Evolutionary conservation across 345 rosid species (phyloP).

Genomic region (Erucastrum elatum): DNA sequence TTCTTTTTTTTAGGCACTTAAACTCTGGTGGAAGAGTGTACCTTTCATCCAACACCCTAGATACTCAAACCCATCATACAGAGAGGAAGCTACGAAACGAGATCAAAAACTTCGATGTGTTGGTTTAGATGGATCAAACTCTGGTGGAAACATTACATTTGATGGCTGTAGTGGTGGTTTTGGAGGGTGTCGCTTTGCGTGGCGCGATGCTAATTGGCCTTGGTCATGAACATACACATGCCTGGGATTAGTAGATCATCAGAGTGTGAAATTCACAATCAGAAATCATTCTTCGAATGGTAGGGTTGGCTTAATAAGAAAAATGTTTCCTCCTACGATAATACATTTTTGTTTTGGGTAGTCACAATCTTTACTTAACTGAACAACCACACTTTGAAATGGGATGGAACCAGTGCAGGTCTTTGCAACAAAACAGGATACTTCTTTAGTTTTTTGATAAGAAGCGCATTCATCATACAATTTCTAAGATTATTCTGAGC

Average conservation of each 20-base stretch:
- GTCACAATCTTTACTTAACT: no score
- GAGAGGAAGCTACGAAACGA: slow-evolving; percentile 57
- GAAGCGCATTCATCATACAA: no score
- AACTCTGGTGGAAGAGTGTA: slow-evolving; percentile 90
- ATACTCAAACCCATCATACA: slow-evolving; percentile 56
- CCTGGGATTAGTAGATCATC: neutral
- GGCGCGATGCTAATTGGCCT: slow-evolving; percentile 97
- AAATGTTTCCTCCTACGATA: no score
- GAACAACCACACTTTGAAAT: no score
- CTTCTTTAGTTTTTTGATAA: no score
- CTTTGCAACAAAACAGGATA: no score
- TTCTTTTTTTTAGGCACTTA: slow-evolving; percentile 62
- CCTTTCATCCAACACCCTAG: slow-evolving; percentile 76
- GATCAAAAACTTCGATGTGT: slow-evolving; percentile 57
- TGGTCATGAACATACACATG: slow-evolving; percentile 55
- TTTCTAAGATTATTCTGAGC: no score
- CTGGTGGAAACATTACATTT: slow-evolving; percentile 20
- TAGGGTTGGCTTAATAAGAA: neutral
- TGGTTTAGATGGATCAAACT: slow-evolving; percentile 31
- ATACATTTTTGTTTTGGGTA: no score
- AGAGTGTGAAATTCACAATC: neutral
- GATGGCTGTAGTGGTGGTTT: slow-evolving; percentile 20
- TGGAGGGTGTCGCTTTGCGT: slow-evolving; percentile 53
- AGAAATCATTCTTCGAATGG: neutral
- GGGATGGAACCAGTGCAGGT: no score